phyloP scores from a whole-genome alignment of 352 stramenopile genomes.

The Pythium phragmiticola region DNA sequence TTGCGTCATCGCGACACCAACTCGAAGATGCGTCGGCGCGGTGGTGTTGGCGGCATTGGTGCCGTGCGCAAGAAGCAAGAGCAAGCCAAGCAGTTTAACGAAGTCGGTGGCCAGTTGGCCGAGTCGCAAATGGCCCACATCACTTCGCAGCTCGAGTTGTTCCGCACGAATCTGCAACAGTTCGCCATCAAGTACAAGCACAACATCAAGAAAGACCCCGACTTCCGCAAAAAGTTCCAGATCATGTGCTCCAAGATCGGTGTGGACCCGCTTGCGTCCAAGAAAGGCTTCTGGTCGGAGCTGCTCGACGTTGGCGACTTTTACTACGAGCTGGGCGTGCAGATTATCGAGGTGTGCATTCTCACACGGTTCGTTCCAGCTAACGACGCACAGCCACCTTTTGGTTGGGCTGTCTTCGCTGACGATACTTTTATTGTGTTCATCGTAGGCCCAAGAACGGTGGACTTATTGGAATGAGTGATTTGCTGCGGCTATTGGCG shows the following conservation, averaged over 20 bases:
- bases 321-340: slow-evolving; percentile 99
- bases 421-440: neutral
- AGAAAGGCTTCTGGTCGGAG: slow-evolving; percentile 98
- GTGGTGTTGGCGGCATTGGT: slow-evolving; percentile 36
- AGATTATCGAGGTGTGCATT: slow-evolving; percentile 98
- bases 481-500: slow-evolving; percentile 66
- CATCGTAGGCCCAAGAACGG: slow-evolving; percentile 72
- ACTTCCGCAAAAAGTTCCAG: slow-evolving; percentile 94
- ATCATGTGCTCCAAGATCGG: slow-evolving; percentile 96
- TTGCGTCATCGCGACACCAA: neutral
- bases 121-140: slow-evolving; percentile 84
- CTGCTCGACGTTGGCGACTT: slow-evolving; percentile 98
- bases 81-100: slow-evolving; percentile 81
- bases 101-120: slow-evolving; percentile 79
- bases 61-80: slow-evolving; percentile 89
- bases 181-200: slow-evolving; percentile 95
- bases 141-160: slow-evolving; percentile 82
- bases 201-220: slow-evolving; percentile 94
- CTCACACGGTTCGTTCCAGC: slow-evolving; percentile 69
- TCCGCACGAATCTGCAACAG: slow-evolving; percentile 90
- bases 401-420: neutral
- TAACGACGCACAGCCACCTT: neutral
- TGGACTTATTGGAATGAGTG: slow-evolving; percentile 77
- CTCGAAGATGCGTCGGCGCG: slow-evolving; percentile 32
- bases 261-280: slow-evolving; percentile 96